Conservation (phyloP, 177 flowering plant genomes). For the Telopea speciosissima region DNA sequence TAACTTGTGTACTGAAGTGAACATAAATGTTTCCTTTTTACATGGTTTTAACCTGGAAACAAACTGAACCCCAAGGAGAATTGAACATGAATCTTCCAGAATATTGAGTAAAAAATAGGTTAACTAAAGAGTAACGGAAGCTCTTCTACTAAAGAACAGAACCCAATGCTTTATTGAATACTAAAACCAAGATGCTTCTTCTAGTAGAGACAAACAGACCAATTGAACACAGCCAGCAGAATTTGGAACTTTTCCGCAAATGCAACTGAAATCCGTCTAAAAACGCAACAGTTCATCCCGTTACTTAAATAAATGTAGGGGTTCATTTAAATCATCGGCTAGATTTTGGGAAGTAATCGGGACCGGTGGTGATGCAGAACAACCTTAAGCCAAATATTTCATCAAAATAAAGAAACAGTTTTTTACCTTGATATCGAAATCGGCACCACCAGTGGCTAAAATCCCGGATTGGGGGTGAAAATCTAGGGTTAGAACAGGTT, state of each 20-base stretch:
- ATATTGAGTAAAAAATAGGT: too few species aligned
- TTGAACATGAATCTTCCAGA: too few species aligned
- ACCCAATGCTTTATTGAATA: too few species aligned
- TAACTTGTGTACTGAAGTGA: too few species aligned
- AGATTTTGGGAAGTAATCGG: neutral
- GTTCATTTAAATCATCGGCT: neutral
- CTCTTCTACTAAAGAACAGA: too few species aligned
- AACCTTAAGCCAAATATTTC: neutral
- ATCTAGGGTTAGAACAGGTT: conserved; percentile 88
- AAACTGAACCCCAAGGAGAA: too few species aligned
- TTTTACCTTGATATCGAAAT: conserved; percentile 81
- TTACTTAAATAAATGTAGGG: neutral
- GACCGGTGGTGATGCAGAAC: neutral
- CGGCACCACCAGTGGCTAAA: conserved; percentile 96
- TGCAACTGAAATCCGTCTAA: neutral
- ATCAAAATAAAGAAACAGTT: neutral
- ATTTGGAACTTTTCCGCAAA: neutral
- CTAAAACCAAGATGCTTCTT: too few species aligned
- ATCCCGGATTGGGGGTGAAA: conserved; percentile 74
- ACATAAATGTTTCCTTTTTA: too few species aligned
- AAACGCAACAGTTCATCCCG: neutral
- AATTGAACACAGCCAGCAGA: neutral
- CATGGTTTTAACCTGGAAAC: too few species aligned
- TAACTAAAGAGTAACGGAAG: too few species aligned
- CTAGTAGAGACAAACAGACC: neutral